phyloP scores from a whole-genome alignment of 2,329 filamentous ascomycete species.

The Dissoconium aciculare region DNA sequence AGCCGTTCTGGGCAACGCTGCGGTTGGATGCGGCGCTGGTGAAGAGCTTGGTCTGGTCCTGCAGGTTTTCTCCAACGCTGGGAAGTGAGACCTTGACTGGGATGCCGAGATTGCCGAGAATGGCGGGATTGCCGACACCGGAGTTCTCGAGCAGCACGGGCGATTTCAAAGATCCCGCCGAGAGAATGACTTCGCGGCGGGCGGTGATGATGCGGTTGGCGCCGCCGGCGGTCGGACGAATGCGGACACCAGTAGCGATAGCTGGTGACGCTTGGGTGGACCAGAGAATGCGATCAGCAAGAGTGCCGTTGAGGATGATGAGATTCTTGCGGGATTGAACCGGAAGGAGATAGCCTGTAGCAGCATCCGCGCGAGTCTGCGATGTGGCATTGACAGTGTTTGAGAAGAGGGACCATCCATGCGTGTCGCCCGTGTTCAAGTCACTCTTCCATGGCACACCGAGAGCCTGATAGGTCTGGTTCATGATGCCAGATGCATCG shows the following conservation, averaged over 20 bases:
- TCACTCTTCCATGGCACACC: constrained; percentile 29
- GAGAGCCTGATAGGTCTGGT: constrained; percentile 23
- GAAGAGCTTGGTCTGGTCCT: constrained; percentile 15
- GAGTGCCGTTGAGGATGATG: constrained; percentile 29
- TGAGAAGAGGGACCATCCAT: constrained; percentile 31
- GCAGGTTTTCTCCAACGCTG: constrained; percentile 18
- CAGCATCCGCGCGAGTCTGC: constrained; percentile 32
- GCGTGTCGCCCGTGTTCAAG: constrained; percentile 30
- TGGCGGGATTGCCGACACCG: constrained; percentile 38
- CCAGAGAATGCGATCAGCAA: constrained; percentile 30
- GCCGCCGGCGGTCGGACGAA: constrained; percentile 28
- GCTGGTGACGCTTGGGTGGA: constrained; percentile 23
- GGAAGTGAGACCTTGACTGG: constrained; percentile 20
- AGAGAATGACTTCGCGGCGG: constrained; percentile 41
- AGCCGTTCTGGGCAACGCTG: constrained; percentile 5
- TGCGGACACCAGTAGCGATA: constrained; percentile 28
- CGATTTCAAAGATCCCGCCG: constrained; percentile 42
- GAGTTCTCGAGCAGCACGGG: constrained; percentile 47
- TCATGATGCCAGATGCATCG: constrained; percentile 18
- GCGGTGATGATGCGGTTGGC: constrained; percentile 23
- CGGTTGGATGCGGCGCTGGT: constrained; percentile 16
- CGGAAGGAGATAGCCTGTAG: constrained; percentile 34
- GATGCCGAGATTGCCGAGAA: constrained; percentile 29
- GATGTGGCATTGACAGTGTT: constrained; percentile 27
- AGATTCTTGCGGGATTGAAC: constrained; percentile 29